phyloP scores from a whole-genome alignment of 1,284 basidiomycete species.

The Wolfiporia cocos region DNA sequence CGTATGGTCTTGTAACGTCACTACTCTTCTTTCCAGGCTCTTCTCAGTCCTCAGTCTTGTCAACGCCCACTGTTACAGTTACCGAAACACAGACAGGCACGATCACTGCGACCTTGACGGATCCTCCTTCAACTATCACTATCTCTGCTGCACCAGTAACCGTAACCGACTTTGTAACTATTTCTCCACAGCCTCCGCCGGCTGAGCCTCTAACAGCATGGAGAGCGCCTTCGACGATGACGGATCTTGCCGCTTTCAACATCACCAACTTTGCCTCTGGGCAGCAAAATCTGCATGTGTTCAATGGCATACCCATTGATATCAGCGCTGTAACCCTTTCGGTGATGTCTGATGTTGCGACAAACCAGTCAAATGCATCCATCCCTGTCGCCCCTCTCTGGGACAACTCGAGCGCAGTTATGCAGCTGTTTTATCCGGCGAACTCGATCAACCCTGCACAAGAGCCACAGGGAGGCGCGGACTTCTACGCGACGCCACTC shows the following conservation, averaged over 20 bases:
- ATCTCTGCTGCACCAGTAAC: constrained; percentile 27
- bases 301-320: constrained; percentile 38
- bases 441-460: constrained; percentile 57
- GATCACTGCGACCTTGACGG: constrained; percentile 23
- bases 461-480: constrained; percentile 54
- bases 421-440: constrained; percentile 60
- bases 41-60: constrained; percentile 1
- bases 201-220: constrained; percentile 30
- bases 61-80: constrained; percentile 6
- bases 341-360: constrained; percentile 4
- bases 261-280: constrained; percentile 52
- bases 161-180: constrained; percentile 23
- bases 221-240: constrained; percentile 46
- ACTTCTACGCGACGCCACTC: constrained; percentile 64
- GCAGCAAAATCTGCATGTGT: constrained; percentile 49
- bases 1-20: constrained; percentile 2
- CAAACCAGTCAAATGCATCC: constrained; percentile 2
- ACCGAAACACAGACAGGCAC: constrained; percentile 13
- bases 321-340: constrained; percentile 18
- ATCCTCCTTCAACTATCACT: constrained; percentile 29
- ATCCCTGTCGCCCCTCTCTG: constrained; percentile 7
- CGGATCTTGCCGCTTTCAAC: constrained; percentile 55
- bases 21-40: constrained; percentile 5
- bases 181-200: constrained; percentile 16
- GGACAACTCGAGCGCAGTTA: constrained; percentile 19